phyloP scores from a whole-genome alignment of 2,329 filamentous ascomycete genomes.

The Colletotrichum caudatum region DNA sequence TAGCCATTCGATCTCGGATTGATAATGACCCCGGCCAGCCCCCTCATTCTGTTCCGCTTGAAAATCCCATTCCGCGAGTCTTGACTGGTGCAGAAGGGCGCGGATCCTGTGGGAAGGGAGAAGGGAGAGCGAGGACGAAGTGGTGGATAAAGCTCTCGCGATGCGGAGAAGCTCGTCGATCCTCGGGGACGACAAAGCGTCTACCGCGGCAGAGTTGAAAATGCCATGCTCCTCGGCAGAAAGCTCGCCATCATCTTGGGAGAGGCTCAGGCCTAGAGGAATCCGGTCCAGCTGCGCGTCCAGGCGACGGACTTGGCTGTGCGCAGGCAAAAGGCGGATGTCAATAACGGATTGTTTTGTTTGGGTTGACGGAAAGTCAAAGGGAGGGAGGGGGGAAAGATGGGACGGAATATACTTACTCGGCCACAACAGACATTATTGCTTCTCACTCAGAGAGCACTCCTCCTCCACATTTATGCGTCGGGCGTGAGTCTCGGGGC shows the following conservation, averaged over 20 bases:
- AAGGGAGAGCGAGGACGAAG: constrained; percentile 72
- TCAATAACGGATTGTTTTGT: constrained; percentile 35
- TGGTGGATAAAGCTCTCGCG: constrained; percentile 78
- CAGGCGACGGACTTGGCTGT: constrained; percentile 71
- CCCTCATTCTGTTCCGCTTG: constrained; percentile 46
- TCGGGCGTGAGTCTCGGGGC: constrained; percentile 2
- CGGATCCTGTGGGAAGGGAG: constrained; percentile 72
- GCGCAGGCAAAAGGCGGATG: constrained; percentile 42
- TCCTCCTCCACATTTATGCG: constrained; percentile 39
- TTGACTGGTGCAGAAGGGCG: constrained; percentile 72
- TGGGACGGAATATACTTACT: constrained; percentile 53
- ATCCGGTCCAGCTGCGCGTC: constrained; percentile 76
- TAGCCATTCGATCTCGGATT: constrained; percentile 89
- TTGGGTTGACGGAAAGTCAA: constrained; percentile 26
- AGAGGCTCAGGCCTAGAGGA: constrained; percentile 54
- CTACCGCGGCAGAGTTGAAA: constrained; percentile 48
- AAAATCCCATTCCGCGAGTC: constrained; percentile 55
- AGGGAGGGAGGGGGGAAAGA: background rate
- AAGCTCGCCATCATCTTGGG: constrained; percentile 42
- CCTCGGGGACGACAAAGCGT: constrained; percentile 63
- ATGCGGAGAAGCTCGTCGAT: constrained; percentile 74
- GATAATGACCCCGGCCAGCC: constrained; percentile 48
- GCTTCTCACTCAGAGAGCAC: constrained; percentile 40
- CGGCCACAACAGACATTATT: constrained; percentile 60
- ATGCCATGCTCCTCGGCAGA: constrained; percentile 52